phyloP scores from a whole-genome alignment of 495 filamentous ascomycete genomes.

The Platismatia glauca region DNA sequence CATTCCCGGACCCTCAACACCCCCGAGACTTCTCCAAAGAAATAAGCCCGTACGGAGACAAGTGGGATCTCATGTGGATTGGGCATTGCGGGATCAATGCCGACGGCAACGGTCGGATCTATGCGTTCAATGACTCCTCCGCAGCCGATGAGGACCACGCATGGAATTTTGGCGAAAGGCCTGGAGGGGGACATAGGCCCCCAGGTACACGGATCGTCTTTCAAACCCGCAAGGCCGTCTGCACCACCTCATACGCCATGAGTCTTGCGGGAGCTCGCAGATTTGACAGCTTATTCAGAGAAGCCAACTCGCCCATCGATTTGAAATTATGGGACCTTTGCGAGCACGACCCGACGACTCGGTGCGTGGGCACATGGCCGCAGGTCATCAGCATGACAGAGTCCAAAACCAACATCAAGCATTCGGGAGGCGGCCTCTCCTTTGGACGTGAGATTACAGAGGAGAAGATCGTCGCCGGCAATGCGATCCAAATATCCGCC shows the following conservation, averaged over 20 bases:
- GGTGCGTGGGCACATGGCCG: slow-evolving; percentile 20
- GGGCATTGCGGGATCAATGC: slow-evolving; percentile 31
- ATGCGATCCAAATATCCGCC: slow-evolving; percentile 16
- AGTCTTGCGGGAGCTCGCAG: slow-evolving; percentile 17
- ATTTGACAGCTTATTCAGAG: slow-evolving; percentile 13
- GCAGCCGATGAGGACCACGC: slow-evolving; percentile 18
- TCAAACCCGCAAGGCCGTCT: slow-evolving; percentile 13
- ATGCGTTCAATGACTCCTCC: slow-evolving; percentile 16
- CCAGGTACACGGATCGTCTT: slow-evolving; percentile 20
- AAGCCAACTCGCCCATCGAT: slow-evolving; percentile 21
- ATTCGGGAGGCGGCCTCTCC: slow-evolving; percentile 16
- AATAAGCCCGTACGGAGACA: slow-evolving; percentile 30
- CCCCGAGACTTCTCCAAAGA: slow-evolving; percentile 24
- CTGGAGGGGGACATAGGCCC: slow-evolving; percentile 10
- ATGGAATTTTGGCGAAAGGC: slow-evolving; percentile 16
- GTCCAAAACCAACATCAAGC: slow-evolving; percentile 20
- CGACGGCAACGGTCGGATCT: slow-evolving; percentile 19
- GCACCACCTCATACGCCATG: slow-evolving; percentile 21
- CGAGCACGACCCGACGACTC: slow-evolving; percentile 11
- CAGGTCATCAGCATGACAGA: slow-evolving; percentile 21
- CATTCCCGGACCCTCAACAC: slow-evolving; percentile 26
- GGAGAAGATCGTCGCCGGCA: slow-evolving; percentile 16
- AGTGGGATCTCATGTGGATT: slow-evolving; percentile 36
- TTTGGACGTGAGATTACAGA: slow-evolving; percentile 21
- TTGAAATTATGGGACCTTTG: slow-evolving; percentile 17